Evolutionary conservation across 2,329 filamentous ascomycete genomes (phyloP).

Genomic region (Talaromyces sp.): DNA sequence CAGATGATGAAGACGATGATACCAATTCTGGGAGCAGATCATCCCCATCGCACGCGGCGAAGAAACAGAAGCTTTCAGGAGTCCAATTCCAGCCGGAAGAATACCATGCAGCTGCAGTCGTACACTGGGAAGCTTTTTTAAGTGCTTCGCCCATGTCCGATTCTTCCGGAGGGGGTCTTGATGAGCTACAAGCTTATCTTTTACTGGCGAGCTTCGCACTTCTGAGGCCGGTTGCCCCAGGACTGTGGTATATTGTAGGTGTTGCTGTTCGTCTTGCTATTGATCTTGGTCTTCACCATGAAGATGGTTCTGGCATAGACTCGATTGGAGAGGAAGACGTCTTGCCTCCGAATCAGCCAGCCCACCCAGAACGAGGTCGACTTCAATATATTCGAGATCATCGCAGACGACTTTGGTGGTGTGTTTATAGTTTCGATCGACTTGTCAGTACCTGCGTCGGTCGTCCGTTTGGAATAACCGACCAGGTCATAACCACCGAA

Average conservation of each 20-base stretch:
- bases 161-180: conserved; percentile 78
- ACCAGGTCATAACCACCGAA: conserved; percentile 92
- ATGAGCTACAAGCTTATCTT: conserved; percentile 89
- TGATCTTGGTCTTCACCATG: conserved; percentile 86
- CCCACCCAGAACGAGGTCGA: conserved; percentile 56
- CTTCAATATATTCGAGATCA: conserved; percentile 83
- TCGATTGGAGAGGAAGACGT: conserved; percentile 38
- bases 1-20: conserved; percentile 19
- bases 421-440: conserved; percentile 90
- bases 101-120: conserved; percentile 90
- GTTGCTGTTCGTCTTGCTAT: conserved; percentile 86
- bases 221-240: conserved; percentile 82
- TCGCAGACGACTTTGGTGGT: conserved; percentile 89
- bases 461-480: conserved; percentile 88
- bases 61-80: conserved; percentile 51
- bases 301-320: conserved; percentile 69
- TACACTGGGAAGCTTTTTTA: conserved; percentile 83
- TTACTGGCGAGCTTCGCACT: conserved; percentile 87
- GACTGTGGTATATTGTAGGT: conserved; percentile 95
- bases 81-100: conserved; percentile 78
- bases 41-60: conserved; percentile 30
- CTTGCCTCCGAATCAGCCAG: conserved; percentile 18
- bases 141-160: conserved; percentile 58
- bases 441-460: conserved; percentile 92
- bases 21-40: conserved; percentile 22